Percentiles rank a stretch among this genome's conserved stretches.
Evolutionary conservation across 2,329 filamentous ascomycete genomes (phyloP).

Genomic region (Botryotinia convoluta): DNA sequence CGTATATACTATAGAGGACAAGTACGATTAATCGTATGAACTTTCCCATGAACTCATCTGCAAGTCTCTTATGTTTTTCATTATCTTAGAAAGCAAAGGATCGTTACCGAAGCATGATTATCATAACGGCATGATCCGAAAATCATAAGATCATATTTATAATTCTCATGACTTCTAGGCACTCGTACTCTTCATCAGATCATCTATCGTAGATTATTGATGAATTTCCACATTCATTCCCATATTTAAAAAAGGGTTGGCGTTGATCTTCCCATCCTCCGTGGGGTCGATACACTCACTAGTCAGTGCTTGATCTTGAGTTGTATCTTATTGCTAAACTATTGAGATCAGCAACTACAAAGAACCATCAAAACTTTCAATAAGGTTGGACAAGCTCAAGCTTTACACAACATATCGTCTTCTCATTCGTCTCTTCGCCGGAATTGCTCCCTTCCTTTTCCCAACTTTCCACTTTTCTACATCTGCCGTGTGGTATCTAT

Average conservation of each 20-base stretch:
- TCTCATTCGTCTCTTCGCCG: neutral
- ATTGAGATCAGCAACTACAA: neutral
- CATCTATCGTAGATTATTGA: neutral
- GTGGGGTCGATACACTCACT: neutral
- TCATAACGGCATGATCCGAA: neutral
- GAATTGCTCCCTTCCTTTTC: neutral
- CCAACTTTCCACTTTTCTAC: neutral
- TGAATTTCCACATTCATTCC: neutral
- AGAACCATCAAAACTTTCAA: neutral
- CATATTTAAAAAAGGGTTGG: neutral
- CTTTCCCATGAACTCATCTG: neutral
- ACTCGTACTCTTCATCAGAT: neutral
- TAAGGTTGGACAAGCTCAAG: neutral
- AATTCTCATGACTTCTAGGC: neutral
- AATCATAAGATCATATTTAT: neutral
- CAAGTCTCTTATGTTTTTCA: neutral
- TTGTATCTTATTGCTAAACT: neutral
- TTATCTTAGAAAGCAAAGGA: too few relatives aligned
- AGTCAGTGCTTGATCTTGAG: neutral
- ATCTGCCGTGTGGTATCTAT: neutral
- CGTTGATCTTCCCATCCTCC: neutral
- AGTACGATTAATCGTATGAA: slow-evolving; percentile 16
- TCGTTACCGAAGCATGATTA: neutral
- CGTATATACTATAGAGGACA: neutral
- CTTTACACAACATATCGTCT: neutral